Base-by-base conservation (phyloP, 495 filamentous ascomycete genomes). In the Talaromyces wortmannii region DNA sequence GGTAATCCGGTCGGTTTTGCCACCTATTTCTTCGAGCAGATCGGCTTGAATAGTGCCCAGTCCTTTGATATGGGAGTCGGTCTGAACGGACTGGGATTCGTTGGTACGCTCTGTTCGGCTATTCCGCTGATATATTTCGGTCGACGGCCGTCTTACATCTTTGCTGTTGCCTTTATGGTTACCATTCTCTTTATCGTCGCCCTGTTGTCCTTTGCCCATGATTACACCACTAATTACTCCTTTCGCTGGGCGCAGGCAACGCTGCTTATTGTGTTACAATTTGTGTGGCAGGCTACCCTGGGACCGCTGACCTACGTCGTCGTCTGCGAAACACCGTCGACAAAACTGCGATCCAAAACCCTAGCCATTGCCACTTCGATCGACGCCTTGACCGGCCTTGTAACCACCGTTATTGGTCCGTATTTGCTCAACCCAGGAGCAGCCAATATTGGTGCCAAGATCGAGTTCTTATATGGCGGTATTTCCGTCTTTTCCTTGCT, bases 11-110 rank as follows among this genome's bases (percentile, higher is more conserved):
- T 63, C 50, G 76, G 76, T 46, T 82, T 78, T 50, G 74, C 75
- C 1, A 83, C 79, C 1, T 80, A 80, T 48, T 84, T 85, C 67
- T 84, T 82, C 63, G 66, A 72, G 45, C 77, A 53, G 50, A 29
- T 53, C 5, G 82, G 82, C 6, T 60, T 84, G 18, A 63, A 69
- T 0, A 75, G 74, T 0, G 62, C 72, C 11, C 43, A 59, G 31
- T 53, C 51, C 1, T 58, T 66, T 42, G 51, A 56, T 4, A 40
- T 63, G 11, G 55, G 60, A 1, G 53, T 61, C 17, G 53, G 52
- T 7, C 48, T 57, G 30, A 56, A 54, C 7, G 58, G 52, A 1
- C 45, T 54, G 12, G 57, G 53, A 13, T 54, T 62, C 29, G 36
- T 57, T 7, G 51, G 45, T 15, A 52, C 48, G 7, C 33, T 44